Evolutionary conservation across 345 rosid genomes (phyloP).

Genomic region (Citrus hindsii): DNA sequence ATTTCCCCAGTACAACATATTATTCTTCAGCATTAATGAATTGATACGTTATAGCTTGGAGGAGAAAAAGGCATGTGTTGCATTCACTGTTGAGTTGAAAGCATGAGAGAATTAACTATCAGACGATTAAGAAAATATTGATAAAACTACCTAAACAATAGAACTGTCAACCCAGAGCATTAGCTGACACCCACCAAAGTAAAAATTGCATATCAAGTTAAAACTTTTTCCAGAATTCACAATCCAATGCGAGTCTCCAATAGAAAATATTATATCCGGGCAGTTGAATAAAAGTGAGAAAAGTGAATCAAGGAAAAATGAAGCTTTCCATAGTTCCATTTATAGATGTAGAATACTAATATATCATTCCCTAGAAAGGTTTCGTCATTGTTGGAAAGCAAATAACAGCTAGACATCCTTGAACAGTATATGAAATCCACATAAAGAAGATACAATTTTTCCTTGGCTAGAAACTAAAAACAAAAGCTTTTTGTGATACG

Average conservation of each 20-base stretch:
- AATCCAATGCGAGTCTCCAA: background rate
- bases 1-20: background rate
- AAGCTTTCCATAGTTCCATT: background rate
- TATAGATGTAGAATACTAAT: background rate
- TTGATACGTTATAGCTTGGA: background rate
- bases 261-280: background rate
- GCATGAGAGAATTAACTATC: background rate
- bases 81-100: background rate
- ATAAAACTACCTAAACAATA: background rate
- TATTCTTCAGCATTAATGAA: background rate
- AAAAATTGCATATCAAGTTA: background rate
- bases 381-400: background rate
- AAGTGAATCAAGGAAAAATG: background rate
- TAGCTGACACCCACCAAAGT: background rate
- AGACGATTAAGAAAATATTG: background rate
- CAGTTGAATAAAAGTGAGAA: background rate
- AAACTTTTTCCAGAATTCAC: background rate
- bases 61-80: background rate
- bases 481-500: background rate
- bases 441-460: background rate
- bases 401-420: background rate
- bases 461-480: background rate
- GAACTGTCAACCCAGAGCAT: background rate
- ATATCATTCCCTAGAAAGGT: background rate
- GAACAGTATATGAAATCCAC: background rate